Evolutionary conservation across 768 basidiomycete species (phyloP).

Genomic region (Lanmaoa pseudosensibilis): DNA sequence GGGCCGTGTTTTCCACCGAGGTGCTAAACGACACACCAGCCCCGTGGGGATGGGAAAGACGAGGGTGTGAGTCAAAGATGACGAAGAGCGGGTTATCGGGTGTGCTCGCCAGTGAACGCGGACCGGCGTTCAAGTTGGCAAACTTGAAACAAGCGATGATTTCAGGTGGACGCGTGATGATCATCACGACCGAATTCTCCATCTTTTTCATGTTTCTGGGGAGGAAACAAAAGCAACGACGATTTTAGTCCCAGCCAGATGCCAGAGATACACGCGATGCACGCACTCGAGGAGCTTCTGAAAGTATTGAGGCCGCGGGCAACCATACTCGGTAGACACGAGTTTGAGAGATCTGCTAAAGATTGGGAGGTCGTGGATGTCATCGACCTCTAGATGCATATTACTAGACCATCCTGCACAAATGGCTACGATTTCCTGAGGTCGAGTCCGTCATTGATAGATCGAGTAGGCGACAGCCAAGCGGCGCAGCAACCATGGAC

Average conservation of each 20-base stretch:
- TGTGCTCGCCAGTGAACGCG: neutral
- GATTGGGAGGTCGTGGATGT: constrained; percentile 48
- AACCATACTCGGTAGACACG: constrained; percentile 36
- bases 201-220: constrained; percentile 26
- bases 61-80: constrained; percentile 68
- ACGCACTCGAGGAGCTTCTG: constrained; percentile 30
- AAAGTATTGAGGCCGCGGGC: constrained; percentile 40
- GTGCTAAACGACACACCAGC: constrained; percentile 57
- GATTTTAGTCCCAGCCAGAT: neutral
- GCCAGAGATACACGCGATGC: neutral
- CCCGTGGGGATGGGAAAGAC: constrained; percentile 57
- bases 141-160: constrained; percentile 56
- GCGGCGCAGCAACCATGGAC: neutral
- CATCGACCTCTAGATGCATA: constrained; percentile 57
- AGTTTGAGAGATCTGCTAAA: constrained; percentile 45
- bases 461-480: neutral
- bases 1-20: constrained; percentile 43
- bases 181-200: constrained; percentile 35
- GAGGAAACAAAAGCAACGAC: neutral
- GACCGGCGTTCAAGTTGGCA: neutral
- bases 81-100: constrained; percentile 42
- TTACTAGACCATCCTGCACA: constrained; percentile 55
- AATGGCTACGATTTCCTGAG: constrained; percentile 56
- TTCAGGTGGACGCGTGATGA: constrained; percentile 73
- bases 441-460: neutral